phyloP scores from a whole-genome alignment of 148 eudicot species.

The Chenopodium berlandieri region DNA sequence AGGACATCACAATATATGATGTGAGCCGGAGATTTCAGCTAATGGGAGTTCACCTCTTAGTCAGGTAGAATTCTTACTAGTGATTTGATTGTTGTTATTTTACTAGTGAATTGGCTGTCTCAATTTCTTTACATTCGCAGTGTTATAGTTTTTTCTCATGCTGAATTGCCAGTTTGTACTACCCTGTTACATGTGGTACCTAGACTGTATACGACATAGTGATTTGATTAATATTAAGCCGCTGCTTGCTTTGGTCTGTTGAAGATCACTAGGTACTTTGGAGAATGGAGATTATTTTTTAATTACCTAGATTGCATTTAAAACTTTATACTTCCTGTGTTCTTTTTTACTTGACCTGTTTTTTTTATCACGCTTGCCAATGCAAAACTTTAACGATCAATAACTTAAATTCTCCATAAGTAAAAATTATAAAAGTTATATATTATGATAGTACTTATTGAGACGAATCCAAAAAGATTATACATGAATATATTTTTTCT shows the following conservation, averaged over 20 bases:
- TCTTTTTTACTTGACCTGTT: too few species aligned
- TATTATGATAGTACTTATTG: too few species aligned
- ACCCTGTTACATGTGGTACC: background rate
- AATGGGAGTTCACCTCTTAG: background rate
- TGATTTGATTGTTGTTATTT: too few species aligned
- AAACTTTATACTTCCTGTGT: too few species aligned
- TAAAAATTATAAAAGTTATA: too few species aligned
- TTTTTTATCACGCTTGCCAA: too few species aligned
- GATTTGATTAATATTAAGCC: background rate
- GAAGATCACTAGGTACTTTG: background rate
- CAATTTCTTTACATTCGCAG: background rate
- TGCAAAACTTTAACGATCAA: too few species aligned
- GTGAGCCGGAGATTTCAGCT: background rate
- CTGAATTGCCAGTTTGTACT: background rate
- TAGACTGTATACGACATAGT: background rate
- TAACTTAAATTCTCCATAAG: too few species aligned
- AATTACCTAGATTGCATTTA: background rate
- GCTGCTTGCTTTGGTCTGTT: background rate
- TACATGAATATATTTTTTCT: too few species aligned
- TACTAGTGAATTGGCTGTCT: background rate
- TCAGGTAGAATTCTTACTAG: slow-evolving; percentile 6
- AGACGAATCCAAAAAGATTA: too few species aligned
- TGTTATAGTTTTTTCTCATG: background rate
- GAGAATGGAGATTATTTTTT: background rate
- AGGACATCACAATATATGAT: slow-evolving; percentile 53